Percentiles rank a stretch among this genome's conserved stretches.
phyloP scores from a whole-genome alignment of 768 basidiomycete species.

The Candolleomyces aberdarensis region DNA sequence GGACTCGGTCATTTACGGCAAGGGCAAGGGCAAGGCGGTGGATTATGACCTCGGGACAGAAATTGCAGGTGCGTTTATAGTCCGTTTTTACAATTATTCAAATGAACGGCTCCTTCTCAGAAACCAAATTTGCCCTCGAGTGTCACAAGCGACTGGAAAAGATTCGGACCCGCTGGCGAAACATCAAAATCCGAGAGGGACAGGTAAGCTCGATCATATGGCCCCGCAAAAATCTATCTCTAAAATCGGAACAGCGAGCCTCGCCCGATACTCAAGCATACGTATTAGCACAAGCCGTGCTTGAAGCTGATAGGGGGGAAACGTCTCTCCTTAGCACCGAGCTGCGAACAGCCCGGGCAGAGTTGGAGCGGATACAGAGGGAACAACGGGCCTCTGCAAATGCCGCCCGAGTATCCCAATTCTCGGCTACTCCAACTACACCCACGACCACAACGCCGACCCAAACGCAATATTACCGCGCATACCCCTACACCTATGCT shows the following conservation, averaged over 20 bases:
- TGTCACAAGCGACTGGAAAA: conserved; percentile 57
- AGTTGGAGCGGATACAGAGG: conserved; percentile 65
- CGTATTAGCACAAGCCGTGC: conserved; percentile 55
- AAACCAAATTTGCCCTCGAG: conserved; percentile 66
- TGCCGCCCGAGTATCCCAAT: conserved; percentile 42
- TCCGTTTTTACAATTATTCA: conserved; percentile 2
- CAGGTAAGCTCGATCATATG: conserved; percentile 41
- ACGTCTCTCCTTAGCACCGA: conserved; percentile 54
- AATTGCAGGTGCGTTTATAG: conserved; percentile 42
- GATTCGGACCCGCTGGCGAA: conserved; percentile 58
- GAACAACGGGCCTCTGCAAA: conserved; percentile 56
- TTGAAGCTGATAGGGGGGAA: conserved; percentile 67
- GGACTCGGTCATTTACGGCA: conserved; percentile 31
- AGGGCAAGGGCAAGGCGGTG: conserved; percentile 64
- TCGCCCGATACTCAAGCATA: conserved; percentile 64
- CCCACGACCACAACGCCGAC: conserved; percentile 18
- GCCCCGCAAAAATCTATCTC: not conserved
- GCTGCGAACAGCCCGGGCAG: conserved; percentile 57
- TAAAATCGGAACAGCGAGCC: conserved; percentile 39
- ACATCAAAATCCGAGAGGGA: conserved; percentile 49
- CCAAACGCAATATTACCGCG: conserved; percentile 58
- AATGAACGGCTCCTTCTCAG: conserved; percentile 31
- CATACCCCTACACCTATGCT: conserved; percentile 63
- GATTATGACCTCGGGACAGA: conserved; percentile 42
- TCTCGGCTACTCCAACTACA: conserved; percentile 27